These are phyloP conservation scores for Globisporangium recalcitrans DNA, from an alignment of 352 stramenopile species.

Conservation along the genomic window DNA sequence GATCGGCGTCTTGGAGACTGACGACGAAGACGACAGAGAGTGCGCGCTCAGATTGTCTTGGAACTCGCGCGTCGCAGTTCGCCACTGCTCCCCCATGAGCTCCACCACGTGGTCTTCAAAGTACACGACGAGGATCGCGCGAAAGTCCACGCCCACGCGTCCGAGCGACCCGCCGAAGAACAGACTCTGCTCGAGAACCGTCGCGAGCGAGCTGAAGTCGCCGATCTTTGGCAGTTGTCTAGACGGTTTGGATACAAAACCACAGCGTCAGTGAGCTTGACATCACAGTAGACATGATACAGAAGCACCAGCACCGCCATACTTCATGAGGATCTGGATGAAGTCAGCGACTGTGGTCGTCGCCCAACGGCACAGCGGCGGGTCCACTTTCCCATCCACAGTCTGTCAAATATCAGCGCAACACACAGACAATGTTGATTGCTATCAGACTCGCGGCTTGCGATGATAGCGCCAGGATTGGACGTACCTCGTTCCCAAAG, in stretches of 20 bases:
- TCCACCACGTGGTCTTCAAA: constrained; percentile 80
- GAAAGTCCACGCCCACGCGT: constrained; percentile 79
- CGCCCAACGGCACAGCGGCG: constrained; percentile 73
- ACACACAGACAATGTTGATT: background rate
- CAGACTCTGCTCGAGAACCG: constrained; percentile 76
- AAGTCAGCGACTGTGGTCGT: constrained; percentile 77
- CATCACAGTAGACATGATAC: background rate
- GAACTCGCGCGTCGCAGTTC: constrained; percentile 52
- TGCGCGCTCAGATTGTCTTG: constrained; percentile 48
- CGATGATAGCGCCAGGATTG: background rate
- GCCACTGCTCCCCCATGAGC: constrained; percentile 59
- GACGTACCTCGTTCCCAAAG: constrained; percentile 70
- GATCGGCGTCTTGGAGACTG: constrained; percentile 51
- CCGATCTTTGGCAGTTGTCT: constrained; percentile 84
- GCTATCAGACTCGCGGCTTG: background rate
- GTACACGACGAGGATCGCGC: constrained; percentile 69
- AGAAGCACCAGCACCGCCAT: constrained; percentile 15
- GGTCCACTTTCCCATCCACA: constrained; percentile 76
- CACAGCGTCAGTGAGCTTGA: background rate
- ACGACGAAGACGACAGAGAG: constrained; percentile 19
- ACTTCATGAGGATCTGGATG: constrained; percentile 79
- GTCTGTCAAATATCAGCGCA: constrained; percentile 24
- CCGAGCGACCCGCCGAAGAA: constrained; percentile 82
- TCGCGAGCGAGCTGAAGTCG: constrained; percentile 77
- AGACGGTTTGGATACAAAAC: background rate